These are phyloP conservation scores for Dictyostelium brefeldianum DNA, from an alignment of 78 protist species.

Conservation along the genomic window DNA sequence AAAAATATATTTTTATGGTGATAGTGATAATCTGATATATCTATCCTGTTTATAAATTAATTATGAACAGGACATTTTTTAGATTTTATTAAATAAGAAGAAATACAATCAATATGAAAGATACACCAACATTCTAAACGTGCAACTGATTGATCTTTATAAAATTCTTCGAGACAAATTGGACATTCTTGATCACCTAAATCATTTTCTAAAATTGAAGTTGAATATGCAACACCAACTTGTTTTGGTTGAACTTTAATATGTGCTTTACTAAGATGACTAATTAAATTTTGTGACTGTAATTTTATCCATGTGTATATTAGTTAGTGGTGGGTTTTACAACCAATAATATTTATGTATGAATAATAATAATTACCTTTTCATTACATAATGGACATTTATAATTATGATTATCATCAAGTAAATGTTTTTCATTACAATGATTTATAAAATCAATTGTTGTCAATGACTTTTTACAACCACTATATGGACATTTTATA, in stretches of 20 bases:
- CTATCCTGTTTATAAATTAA: background rate
- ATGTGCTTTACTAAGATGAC: constrained; percentile 72
- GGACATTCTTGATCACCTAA: constrained; percentile 50
- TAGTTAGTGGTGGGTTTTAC: too few species aligned
- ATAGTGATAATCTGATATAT: background rate
- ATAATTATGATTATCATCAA: constrained; percentile 32
- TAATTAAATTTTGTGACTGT: constrained; percentile 43
- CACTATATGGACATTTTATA: constrained; percentile 44
- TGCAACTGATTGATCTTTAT: constrained; percentile 49
- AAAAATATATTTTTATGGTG: too few species aligned
- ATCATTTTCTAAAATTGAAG: constrained; percentile 45
- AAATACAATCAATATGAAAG: constrained; percentile 55
- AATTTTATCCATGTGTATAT: too few species aligned
- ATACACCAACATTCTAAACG: constrained; percentile 76
- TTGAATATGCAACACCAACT: constrained; percentile 73
- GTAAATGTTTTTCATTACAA: constrained; percentile 65
- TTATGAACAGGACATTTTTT: constrained; percentile 71
- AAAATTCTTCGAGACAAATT: constrained; percentile 72
- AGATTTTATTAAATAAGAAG: background rate
- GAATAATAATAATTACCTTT: constrained; percentile 45
- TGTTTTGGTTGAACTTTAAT: constrained; percentile 26
- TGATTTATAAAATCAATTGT: constrained; percentile 58
- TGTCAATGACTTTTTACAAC: constrained; percentile 25
- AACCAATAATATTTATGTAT: too few species aligned
- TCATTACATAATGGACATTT: constrained; percentile 60